phyloP scores from a whole-genome alignment of 2,329 filamentous ascomycete species.

The Gremmenia infestans region DNA sequence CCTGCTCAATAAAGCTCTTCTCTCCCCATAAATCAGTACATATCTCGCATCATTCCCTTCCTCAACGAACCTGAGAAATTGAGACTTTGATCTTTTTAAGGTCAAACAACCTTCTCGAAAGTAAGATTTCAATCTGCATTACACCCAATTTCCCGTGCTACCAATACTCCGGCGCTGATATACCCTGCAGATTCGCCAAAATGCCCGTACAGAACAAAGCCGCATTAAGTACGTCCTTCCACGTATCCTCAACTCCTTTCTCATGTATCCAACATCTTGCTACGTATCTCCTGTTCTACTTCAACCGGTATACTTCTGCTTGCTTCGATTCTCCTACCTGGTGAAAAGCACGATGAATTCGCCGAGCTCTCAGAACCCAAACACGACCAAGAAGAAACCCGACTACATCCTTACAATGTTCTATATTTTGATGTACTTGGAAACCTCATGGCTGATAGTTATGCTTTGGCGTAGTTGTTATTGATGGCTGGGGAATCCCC shows the following conservation, averaged over 20 bases:
- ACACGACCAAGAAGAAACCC: slow-evolving; percentile 17
- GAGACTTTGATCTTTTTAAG: neutral
- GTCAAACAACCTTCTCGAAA: too few relatives aligned
- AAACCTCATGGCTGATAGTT: slow-evolving; percentile 55
- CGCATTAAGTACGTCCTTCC: slow-evolving; percentile 53
- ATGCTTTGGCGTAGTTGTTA: slow-evolving; percentile 71
- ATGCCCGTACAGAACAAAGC: slow-evolving; percentile 68
- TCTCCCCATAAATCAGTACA: neutral
- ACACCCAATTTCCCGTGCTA: neutral
- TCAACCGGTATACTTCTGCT: neutral
- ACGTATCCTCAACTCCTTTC: slow-evolving; percentile 25
- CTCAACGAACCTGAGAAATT: neutral
- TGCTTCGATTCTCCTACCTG: neutral
- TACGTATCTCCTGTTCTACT: neutral
- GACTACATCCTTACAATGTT: slow-evolving; percentile 41
- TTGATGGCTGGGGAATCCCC: slow-evolving; percentile 96
- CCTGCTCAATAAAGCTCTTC: slow-evolving; percentile 8
- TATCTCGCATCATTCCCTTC: neutral
- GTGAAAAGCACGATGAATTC: slow-evolving; percentile 2
- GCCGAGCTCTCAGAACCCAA: neutral
- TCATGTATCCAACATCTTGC: slow-evolving; percentile 1
- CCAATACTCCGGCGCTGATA: slow-evolving; percentile 13
- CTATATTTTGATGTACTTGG: slow-evolving; percentile 51
- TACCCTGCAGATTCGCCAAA: slow-evolving; percentile 30
- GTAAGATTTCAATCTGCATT: neutral